These are phyloP conservation scores for Geotrichum ghanense DNA, from an alignment of 805 yeast species.

Conservation along the genomic window DNA sequence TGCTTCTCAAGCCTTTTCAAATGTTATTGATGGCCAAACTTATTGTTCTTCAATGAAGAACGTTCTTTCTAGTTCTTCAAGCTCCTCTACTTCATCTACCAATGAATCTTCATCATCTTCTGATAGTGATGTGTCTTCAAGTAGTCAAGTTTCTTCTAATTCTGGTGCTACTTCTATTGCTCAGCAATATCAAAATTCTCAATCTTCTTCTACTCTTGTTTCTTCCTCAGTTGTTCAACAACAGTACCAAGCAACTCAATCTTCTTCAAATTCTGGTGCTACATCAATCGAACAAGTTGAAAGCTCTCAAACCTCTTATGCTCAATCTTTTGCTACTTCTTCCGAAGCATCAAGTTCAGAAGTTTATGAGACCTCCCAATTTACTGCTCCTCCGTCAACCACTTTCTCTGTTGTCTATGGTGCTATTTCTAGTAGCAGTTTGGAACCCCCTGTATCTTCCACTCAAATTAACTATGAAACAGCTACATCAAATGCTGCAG, in stretches of 20 bases:
- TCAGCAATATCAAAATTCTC: no score
- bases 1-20: slow-evolving; percentile 46
- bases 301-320: not conserved
- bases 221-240: not conserved
- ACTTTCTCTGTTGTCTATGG: no score
- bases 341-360: no score
- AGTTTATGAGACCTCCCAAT: no score
- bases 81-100: not conserved
- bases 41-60: slow-evolving; percentile 8
- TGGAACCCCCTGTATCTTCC: no score
- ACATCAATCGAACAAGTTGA: not conserved
- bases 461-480: no score
- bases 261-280: not conserved
- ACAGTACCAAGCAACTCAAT: not conserved
- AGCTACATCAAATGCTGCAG: no score
- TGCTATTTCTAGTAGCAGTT: no score
- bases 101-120: not conserved
- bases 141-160: not conserved
- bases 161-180: no score
- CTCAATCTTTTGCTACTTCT: not conserved
- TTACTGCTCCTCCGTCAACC: no score
- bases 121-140: not conserved
- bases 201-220: not conserved
- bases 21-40: slow-evolving; percentile 33
- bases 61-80: not conserved